Conservation (phyloP, 495 filamentous ascomycete genomes). For the Parachaetomium inaequale region DNA sequence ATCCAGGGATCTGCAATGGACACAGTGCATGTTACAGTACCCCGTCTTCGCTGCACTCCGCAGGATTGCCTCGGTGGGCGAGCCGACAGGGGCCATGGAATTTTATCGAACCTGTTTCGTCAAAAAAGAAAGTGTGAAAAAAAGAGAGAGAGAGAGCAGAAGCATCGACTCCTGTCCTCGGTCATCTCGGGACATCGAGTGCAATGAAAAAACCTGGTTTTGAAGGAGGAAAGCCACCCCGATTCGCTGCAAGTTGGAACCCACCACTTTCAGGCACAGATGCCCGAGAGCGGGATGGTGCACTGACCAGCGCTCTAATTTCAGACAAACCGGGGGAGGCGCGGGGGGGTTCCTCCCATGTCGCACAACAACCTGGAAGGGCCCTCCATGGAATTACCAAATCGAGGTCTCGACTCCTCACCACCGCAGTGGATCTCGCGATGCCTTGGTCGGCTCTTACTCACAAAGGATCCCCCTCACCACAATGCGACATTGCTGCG, state of each 20-base stretch:
- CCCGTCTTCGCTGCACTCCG: not conserved
- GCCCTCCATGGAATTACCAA: not conserved
- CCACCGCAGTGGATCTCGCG: constrained; percentile 1
- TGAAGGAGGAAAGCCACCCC: not conserved
- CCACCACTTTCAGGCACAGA: not conserved
- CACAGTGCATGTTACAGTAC: constrained; percentile 9
- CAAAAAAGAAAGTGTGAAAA: no score
- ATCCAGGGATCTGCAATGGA: constrained; percentile 12
- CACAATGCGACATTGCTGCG: constrained; percentile 1
- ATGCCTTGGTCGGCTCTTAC: not conserved
- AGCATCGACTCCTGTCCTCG: not conserved
- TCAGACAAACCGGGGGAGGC: not conserved
- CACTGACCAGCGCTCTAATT: constrained; percentile 8
- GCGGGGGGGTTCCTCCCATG: not conserved
- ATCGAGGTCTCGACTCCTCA: not conserved
- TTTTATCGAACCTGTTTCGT: no score
- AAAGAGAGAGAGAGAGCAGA: not conserved
- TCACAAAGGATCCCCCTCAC: not conserved
- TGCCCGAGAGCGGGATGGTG: not conserved
- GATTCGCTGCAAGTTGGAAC: not conserved
- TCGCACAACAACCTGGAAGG: not conserved
- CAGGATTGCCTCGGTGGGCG: no score
- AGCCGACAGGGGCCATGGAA: not conserved
- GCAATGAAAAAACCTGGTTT: not conserved
- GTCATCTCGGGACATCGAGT: not conserved